Conservation (phyloP, 345 rosid genomes). For the Angophora floribunda region DNA sequence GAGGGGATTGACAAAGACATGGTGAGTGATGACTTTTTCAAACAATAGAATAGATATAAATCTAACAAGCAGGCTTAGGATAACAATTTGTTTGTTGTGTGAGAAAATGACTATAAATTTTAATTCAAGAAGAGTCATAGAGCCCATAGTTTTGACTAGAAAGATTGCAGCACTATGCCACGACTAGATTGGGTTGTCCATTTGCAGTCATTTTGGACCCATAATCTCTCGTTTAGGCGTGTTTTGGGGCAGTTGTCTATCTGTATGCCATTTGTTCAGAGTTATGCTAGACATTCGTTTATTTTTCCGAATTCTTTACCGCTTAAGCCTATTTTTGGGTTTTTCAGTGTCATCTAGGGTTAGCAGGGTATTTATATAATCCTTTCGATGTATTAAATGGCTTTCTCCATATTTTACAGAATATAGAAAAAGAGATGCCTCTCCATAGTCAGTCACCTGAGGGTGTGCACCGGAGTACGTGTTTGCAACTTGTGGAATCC, state of each 20-base stretch:
- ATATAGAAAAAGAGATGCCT: neutral
- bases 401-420: neutral
- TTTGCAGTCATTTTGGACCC: neutral
- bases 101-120: neutral
- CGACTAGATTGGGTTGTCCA: neutral
- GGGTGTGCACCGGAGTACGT: neutral
- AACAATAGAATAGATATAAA: neutral
- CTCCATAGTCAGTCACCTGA: neutral
- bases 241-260: neutral
- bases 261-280: neutral
- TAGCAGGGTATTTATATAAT: neutral
- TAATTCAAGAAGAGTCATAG: neutral
- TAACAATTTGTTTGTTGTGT: neutral
- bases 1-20: neutral
- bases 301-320: neutral
- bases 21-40: neutral
- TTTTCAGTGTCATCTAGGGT: neutral
- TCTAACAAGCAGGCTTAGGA: neutral
- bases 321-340: neutral
- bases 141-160: neutral
- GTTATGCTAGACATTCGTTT: neutral
- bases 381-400: neutral
- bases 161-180: neutral
- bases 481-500: neutral
- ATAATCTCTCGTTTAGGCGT: neutral